Evolutionary conservation across 1,284 basidiomycete genomes (phyloP), one percentile per base, ranked within the genome.

Genomic region (Ceratobasidium sp.): DNA sequence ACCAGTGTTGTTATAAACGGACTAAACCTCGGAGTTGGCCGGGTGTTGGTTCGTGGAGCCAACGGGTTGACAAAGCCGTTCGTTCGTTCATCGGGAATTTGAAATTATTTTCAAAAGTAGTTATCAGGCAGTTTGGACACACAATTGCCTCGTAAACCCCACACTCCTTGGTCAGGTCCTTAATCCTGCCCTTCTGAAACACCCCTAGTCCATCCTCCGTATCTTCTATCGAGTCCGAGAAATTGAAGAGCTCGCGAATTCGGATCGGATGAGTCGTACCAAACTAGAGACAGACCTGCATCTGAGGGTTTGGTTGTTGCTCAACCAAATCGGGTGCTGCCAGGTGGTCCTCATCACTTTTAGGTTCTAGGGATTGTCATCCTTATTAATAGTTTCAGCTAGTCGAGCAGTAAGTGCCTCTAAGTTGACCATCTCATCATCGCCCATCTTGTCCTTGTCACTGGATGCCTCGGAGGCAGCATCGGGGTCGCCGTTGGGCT

Each of bases 1-100:
- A 84, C 78, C 62, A 64, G 60, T 44, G 60, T 64, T 64, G 60
- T 64, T 64, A 64, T 64, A 18, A 44, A 64, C 60, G 35, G 35
- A 12, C 8, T 23, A 8, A 38, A 64, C 30, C 35, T 18, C 35
- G 14, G 60, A 44, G 60, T 35, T 35, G 16, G n/a, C n/a, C 35
- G 33, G 27, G 38, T 44, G 60, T 64, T 44, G n/a, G 41, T 64
- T 44, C 35, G 62, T 20, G n/a, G n/a, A n/a, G n/a, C n/a, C n/a
- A n/a, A n/a, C n/a, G n/a, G n/a, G n/a, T 64, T 27, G 8, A 27
- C 23, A 20, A 33, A 33, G 5, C 23, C 41, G 62, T 64, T 23
- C 6, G 35, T 64, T 46, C 41, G 41, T 64, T 64, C 20, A 27
- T 64, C 20, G 10, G 5, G 14, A 33, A 64, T 64, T 64, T 64